Conservation (phyloP, 805 yeast species). For the Danielia oregonensis region DNA sequence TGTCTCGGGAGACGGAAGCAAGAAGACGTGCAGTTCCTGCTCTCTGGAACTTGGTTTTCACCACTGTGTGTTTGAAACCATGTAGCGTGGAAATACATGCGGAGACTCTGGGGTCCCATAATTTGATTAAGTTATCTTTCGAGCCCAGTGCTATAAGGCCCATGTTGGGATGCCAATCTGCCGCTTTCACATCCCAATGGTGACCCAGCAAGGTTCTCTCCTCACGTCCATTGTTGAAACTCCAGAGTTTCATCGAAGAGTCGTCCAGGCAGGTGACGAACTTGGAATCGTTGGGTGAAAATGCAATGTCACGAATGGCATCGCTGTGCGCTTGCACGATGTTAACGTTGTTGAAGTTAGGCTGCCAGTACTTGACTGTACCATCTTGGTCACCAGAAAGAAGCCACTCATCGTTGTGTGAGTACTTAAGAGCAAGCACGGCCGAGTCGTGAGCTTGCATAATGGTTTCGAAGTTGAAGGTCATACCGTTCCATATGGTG, state of each 20-base stretch:
- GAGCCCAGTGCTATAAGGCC: slow-evolving; percentile 92
- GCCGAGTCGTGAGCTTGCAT: slow-evolving; percentile 98
- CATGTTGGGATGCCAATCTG: slow-evolving; percentile 92
- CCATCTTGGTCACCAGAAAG: slow-evolving; percentile 94
- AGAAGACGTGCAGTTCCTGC: slow-evolving; percentile 66
- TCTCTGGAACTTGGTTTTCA: slow-evolving; percentile 81
- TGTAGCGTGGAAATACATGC: slow-evolving; percentile 75
- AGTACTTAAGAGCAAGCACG: slow-evolving; percentile 71
- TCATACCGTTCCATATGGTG: slow-evolving; percentile 93
- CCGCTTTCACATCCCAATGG: slow-evolving; percentile 97
- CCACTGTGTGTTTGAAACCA: slow-evolving; percentile 93
- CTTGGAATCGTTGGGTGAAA: slow-evolving; percentile 85
- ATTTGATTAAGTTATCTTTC: slow-evolving; percentile 85
- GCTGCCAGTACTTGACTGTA: slow-evolving; percentile 91
- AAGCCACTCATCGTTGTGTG: slow-evolving; percentile 92
- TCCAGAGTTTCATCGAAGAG: slow-evolving; percentile 87
- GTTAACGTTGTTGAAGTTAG: slow-evolving; percentile 94
- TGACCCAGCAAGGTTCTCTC: slow-evolving; percentile 84
- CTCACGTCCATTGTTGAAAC: slow-evolving; percentile 81
- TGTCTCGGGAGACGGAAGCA: slow-evolving; percentile 86
- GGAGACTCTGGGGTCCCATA: slow-evolving; percentile 93
- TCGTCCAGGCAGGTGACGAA: slow-evolving; percentile 96
- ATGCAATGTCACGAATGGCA: slow-evolving; percentile 80
- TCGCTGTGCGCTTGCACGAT: slow-evolving; percentile 71
- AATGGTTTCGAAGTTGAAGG: slow-evolving; percentile 92